Evolutionary conservation across 1,139 yeast species (phyloP).

Genomic region (Diutina siamensis): DNA sequence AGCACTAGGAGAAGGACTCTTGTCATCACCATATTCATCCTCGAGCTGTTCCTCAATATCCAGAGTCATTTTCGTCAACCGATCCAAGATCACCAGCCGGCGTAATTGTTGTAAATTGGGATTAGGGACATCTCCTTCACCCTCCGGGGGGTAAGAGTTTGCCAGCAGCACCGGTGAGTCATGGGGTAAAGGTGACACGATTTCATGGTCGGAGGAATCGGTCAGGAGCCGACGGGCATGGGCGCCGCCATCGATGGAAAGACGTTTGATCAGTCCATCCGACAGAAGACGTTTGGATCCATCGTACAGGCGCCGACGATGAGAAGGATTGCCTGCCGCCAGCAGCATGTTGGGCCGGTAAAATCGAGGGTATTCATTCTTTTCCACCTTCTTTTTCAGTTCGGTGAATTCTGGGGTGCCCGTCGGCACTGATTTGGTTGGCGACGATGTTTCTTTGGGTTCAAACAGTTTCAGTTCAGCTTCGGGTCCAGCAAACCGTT

Average conservation of each 20-base stretch:
- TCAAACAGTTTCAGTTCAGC: conserved; percentile 5
- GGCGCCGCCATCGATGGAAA: neutral
- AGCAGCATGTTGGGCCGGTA: conserved; percentile 6
- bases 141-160: neutral
- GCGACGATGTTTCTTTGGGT: neutral
- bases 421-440: neutral
- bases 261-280: conserved; percentile 1
- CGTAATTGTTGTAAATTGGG: neutral
- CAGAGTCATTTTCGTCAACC: conserved; percentile 29
- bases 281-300: neutral
- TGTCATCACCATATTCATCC: conserved; percentile 13
- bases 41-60: conserved; percentile 27
- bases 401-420: neutral
- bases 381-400: neutral
- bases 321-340: neutral
- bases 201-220: neutral
- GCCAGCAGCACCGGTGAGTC: neutral
- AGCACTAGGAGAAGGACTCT: neutral
- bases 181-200: neutral
- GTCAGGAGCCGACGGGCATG: neutral
- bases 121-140: neutral
- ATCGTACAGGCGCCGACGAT: neutral
- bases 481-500: conserved; percentile 2
- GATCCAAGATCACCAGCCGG: conserved; percentile 25
- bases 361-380: neutral